Conservation (phyloP, 805 yeast species). For the Wickerhamiella hasegawae region DNA sequence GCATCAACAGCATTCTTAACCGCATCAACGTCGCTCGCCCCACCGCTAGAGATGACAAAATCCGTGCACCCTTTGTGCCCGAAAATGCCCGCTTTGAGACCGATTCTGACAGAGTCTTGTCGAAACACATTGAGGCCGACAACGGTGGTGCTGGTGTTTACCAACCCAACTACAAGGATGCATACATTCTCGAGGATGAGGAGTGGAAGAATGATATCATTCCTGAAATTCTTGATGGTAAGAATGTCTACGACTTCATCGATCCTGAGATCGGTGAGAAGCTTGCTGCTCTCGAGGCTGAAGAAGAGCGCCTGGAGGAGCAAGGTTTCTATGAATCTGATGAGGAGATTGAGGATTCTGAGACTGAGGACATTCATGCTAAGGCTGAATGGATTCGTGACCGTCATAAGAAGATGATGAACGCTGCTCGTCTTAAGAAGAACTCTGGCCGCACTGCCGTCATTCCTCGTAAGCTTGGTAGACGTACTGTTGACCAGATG, state of each 20-base stretch:
- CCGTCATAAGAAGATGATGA: constrained; percentile 85
- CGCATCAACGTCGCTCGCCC: constrained; percentile 93
- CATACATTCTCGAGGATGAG: constrained; percentile 82
- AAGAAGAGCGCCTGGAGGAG: constrained; percentile 81
- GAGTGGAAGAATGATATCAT: constrained; percentile 95
- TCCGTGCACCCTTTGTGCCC: constrained; percentile 67
- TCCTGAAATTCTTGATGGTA: constrained; percentile 95
- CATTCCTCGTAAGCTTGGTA: constrained; percentile 75
- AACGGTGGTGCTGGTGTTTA: constrained; percentile 99
- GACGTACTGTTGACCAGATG: constrained; percentile 49
- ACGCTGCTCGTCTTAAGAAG: constrained; percentile 75
- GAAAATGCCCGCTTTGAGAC: constrained; percentile 68
- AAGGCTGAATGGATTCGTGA: constrained; percentile 94
- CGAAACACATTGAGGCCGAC: constrained; percentile 80
- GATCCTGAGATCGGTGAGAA: constrained; percentile 92
- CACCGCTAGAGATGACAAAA: constrained; percentile 66
- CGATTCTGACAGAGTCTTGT: constrained; percentile 40
- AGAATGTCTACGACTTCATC: constrained; percentile 90
- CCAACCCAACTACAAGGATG: constrained; percentile 85
- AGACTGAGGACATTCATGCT: constrained; percentile 50
- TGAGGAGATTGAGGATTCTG: constrained; percentile 47
- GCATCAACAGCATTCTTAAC: constrained; percentile 78
- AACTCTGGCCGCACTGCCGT: constrained; percentile 74
- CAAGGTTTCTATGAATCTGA: constrained; percentile 96
- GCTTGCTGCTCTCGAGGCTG: constrained; percentile 88